Conservation (phyloP, 176 grass and related monocot genomes). For the Tuctoria greenei region DNA sequence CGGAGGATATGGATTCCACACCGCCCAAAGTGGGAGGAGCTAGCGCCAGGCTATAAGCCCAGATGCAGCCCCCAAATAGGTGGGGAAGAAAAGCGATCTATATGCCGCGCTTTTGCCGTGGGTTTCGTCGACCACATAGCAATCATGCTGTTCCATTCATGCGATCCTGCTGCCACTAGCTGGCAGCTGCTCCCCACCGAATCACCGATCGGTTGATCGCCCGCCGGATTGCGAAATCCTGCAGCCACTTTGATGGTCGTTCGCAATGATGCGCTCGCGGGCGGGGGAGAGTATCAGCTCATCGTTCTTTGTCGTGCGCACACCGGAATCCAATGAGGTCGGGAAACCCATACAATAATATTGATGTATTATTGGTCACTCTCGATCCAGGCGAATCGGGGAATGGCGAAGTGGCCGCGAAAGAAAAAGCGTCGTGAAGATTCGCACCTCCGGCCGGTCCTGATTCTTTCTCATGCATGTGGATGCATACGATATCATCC, state of each 20-base stretch:
- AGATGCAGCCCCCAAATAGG: constrained; percentile 31
- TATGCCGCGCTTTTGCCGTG: constrained; percentile 38
- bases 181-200: background rate
- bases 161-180: background rate
- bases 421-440: background rate
- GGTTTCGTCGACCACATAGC: constrained; percentile 54
- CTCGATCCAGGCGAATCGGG: constrained; percentile 43
- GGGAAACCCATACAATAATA: constrained; percentile 43
- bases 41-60: constrained; percentile 24
- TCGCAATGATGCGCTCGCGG: constrained; percentile 5
- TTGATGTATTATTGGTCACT: constrained; percentile 43
- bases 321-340: constrained; percentile 22
- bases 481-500: background rate
- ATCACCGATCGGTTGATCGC: constrained; percentile 12
- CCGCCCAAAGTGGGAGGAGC: constrained; percentile 72
- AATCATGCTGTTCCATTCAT: constrained; percentile 58
- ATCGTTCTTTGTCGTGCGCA: constrained; percentile 8
- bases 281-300: background rate
- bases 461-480: background rate
- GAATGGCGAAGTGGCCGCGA: constrained; percentile 8
- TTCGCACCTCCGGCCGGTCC: background rate
- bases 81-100: constrained; percentile 44
- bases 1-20: constrained; percentile 51
- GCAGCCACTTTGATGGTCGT: constrained; percentile 5
- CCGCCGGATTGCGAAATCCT: constrained; percentile 34